A percentile compares a stretch with the other conserved stretches of the same genome.
Evolutionary conservation across 768 basidiomycete species (phyloP).

Genomic region (Pulveroboletus ravenelii): DNA sequence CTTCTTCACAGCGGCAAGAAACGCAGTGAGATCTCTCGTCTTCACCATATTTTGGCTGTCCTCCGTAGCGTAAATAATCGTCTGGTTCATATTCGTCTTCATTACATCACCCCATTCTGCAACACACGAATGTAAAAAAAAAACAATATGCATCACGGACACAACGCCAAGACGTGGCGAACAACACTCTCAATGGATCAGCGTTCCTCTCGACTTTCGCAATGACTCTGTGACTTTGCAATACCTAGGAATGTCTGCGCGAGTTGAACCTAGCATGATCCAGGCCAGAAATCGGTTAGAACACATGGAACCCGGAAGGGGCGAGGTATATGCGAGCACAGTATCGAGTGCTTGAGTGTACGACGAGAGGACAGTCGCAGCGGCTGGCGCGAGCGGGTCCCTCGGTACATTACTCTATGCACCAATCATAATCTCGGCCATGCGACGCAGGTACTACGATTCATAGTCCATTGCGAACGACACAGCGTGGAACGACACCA

Average conservation of each 20-base stretch:
- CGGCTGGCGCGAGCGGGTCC: slow-evolving; percentile 34
- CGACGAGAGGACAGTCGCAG: slow-evolving; percentile 37
- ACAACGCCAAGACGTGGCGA: neutral
- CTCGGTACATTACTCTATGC: slow-evolving; percentile 41
- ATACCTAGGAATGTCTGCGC: slow-evolving; percentile 56
- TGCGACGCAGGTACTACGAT: slow-evolving; percentile 36
- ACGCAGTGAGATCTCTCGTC: too few species aligned
- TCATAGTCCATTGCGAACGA: slow-evolving; percentile 49
- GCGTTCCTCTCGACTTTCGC: slow-evolving; percentile 48
- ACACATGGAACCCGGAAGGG: too few species aligned
- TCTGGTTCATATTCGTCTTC: too few species aligned
- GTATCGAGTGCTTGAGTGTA: slow-evolving; percentile 50
- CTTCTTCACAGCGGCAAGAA: too few species aligned
- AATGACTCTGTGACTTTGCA: slow-evolving; percentile 55
- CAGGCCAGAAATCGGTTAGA: neutral
- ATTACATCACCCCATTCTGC: too few species aligned
- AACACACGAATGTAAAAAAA: too few species aligned
- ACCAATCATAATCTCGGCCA: slow-evolving; percentile 48
- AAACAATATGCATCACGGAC: too few species aligned
- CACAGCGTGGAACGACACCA: slow-evolving; percentile 56
- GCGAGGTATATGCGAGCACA: slow-evolving; percentile 26
- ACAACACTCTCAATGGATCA: slow-evolving; percentile 30
- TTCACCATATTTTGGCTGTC: too few species aligned
- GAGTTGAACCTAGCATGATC: slow-evolving; percentile 40
- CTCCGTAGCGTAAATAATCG: too few species aligned